These are phyloP conservation scores for Pyrenopolyporus hunteri DNA, from an alignment of 495 filamentous ascomycete genomes.

Conservation along the genomic window DNA sequence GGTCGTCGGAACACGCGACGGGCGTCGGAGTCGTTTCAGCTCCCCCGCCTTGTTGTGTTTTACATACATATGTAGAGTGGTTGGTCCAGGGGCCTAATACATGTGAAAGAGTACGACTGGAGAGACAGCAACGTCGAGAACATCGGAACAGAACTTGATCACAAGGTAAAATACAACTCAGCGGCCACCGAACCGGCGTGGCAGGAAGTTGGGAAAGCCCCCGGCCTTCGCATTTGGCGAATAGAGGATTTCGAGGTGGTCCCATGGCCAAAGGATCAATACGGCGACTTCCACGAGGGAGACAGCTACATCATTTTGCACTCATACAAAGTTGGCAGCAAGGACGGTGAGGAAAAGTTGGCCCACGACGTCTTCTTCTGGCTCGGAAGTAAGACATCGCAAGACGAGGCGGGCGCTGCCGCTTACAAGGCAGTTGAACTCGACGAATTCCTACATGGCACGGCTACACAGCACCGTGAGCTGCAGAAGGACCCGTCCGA, in stretches of 20 bases:
- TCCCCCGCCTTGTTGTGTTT: conserved; percentile 21
- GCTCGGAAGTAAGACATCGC: conserved; percentile 63
- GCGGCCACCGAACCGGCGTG: conserved; percentile 66
- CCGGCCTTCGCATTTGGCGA: conserved; percentile 64
- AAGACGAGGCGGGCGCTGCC: conserved; percentile 68
- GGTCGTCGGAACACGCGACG: too few relatives aligned
- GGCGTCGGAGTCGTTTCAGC: conserved; percentile 17
- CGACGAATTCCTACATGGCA: conserved; percentile 65
- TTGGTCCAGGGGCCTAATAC: conserved; percentile 62
- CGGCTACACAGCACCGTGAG: conserved; percentile 65
- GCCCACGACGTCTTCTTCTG: conserved; percentile 66
- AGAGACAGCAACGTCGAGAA: conserved; percentile 68
- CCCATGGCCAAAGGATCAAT: conserved; percentile 58
- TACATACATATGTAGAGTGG: too few relatives aligned
- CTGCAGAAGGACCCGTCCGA: conserved; percentile 60
- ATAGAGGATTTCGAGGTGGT: conserved; percentile 68
- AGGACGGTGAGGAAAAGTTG: conserved; percentile 50
- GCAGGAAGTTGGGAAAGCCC: conserved; percentile 57
- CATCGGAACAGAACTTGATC: conserved; percentile 64
- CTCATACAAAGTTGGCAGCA: conserved; percentile 57
- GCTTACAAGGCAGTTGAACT: conserved; percentile 72
- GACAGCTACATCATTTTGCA: conserved; percentile 68
- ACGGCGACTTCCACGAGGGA: conserved; percentile 65
- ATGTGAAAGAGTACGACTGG: conserved; percentile 64
- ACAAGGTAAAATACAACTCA: conserved; percentile 67